Base-by-base conservation (phyloP, 495 filamentous ascomycete species). In the Neurospora sp. region DNA sequence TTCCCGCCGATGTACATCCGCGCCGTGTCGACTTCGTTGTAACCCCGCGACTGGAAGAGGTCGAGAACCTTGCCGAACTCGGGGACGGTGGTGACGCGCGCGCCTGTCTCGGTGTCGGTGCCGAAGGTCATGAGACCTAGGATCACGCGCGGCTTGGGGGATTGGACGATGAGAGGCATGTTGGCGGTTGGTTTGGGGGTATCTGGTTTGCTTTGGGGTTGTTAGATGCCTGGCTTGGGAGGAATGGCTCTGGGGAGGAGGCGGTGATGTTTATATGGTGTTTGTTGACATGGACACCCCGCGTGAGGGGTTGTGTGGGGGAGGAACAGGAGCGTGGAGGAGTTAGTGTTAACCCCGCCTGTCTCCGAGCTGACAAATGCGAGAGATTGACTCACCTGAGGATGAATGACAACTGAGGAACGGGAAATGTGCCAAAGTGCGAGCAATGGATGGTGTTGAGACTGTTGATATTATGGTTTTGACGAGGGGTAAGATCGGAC, bases 1-100 rank as follows among this genome's bases (percentile, higher is more conserved):
- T 88, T 82, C 42, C 92, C 89, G 31, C 81, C 88, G 37, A 92
- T 81, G 78, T 98, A 98, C 41, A 88, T 76, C 2, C 93, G 88
- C 8, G 93, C 93, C 38, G 92, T 94, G 79, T 96, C 93, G 53
- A 94, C 81, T 78, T 96, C 92, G 74, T 89, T 89, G 81, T 94
- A 94, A 3, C 92, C 91, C 70, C 90, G 87, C 46, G 86, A 82
- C 79, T 93, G 90, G 77, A 95, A 87, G 74, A 89, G 85, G 77
- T 92, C 89, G 40, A 95, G 86, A 20, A 87, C 86, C 71, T 84
- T 83, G 77, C 86, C 89, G 83, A 86, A 92, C 66, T 92, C 91
- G 72, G 84, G 84, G 1, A 90, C 74, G 38, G 87, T 88, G 20
- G 91, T 95, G 76, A 96, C 88, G 38, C 91, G 87, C 66, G 91